These are phyloP conservation scores for Pythium oligandrum DNA, from an alignment of 352 stramenopile species.

Conservation along the genomic window DNA sequence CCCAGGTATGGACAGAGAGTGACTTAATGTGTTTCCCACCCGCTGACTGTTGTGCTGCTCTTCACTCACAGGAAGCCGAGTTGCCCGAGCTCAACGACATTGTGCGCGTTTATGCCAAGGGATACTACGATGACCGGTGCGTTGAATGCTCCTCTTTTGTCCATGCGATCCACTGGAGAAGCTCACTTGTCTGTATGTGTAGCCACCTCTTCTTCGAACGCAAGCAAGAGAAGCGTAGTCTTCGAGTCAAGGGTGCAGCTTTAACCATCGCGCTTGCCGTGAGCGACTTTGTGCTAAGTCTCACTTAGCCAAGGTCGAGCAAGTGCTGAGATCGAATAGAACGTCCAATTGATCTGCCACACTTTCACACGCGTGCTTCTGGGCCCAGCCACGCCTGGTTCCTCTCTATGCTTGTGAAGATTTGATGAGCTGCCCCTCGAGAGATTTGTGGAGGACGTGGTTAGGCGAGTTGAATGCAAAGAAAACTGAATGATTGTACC, in stretches of 20 bases:
- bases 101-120: slow-evolving; percentile 62
- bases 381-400: too few relatives aligned
- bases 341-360: too few relatives aligned
- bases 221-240: slow-evolving; percentile 50
- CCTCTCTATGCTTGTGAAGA: too few relatives aligned
- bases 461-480: too few relatives aligned
- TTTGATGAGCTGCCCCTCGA: too few relatives aligned
- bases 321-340: neutral
- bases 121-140: slow-evolving; percentile 60
- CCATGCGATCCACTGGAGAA: too few relatives aligned
- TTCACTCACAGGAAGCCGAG: slow-evolving; percentile 9
- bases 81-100: slow-evolving; percentile 57
- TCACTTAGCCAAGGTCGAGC: slow-evolving; percentile 8
- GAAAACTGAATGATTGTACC: too few relatives aligned
- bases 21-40: too few relatives aligned
- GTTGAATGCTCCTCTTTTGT: neutral
- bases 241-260: slow-evolving; percentile 45
- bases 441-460: too few relatives aligned
- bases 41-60: too few relatives aligned
- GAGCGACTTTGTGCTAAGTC: slow-evolving; percentile 39
- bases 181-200: neutral
- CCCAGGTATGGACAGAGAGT: slow-evolving; percentile 25
- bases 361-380: too few relatives aligned
- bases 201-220: slow-evolving; percentile 55
- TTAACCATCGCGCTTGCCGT: slow-evolving; percentile 44